Conservation (phyloP, 2,329 filamentous ascomycete species). For the Blastomyces gilchristii region DNA sequence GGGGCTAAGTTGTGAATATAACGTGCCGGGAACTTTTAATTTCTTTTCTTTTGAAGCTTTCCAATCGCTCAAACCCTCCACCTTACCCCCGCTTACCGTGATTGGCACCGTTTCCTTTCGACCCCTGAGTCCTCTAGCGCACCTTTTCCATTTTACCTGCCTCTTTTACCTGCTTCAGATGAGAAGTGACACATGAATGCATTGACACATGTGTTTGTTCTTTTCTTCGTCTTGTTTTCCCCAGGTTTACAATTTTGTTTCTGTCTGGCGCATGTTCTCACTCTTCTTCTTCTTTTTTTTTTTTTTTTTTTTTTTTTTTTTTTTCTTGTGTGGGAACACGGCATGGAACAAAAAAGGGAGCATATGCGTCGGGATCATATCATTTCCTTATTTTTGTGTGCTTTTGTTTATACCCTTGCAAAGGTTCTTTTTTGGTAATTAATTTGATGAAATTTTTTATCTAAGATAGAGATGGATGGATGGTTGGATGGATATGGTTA, state of each 20-base stretch:
- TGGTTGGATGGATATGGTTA: neutral
- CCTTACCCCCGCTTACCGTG: neutral
- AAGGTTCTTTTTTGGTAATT: neutral
- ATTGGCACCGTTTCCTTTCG: neutral
- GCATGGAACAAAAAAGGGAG: neutral
- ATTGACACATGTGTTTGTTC: neutral
- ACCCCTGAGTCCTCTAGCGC: neutral
- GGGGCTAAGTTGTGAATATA: conserved; percentile 14
- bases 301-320: neutral
- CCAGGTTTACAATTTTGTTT: neutral
- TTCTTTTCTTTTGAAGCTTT: too few relatives aligned
- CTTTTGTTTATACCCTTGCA: neutral
- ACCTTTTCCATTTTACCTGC: neutral
- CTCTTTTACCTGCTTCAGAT: neutral
- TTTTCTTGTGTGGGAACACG: neutral
- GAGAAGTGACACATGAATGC: neutral
- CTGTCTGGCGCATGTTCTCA: neutral
- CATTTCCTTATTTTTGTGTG: neutral
- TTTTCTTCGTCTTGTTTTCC: neutral
- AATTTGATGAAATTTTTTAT: neutral
- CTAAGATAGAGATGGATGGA: neutral
- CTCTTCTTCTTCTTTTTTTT: neutral
- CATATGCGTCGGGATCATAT: neutral
- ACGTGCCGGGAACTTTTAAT: neutral
- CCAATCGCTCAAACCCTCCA: neutral